phyloP scores from a whole-genome alignment of 1,139 yeast species.

The Saccharomyces hybrid region DNA sequence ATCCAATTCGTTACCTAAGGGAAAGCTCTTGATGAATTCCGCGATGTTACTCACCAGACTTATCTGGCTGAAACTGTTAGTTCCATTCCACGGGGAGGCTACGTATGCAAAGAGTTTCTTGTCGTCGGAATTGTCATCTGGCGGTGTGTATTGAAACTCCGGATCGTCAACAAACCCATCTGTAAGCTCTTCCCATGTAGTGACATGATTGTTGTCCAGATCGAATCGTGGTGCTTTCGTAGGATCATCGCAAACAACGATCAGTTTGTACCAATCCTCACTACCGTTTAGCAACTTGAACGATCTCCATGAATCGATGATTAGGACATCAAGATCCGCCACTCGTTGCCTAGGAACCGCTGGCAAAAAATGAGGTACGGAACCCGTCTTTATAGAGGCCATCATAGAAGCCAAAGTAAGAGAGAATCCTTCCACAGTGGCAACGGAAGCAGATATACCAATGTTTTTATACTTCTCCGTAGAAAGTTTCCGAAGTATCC shows the following conservation, averaged over 20 bases:
- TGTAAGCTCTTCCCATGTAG: constrained; percentile 28
- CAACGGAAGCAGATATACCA: constrained; percentile 28
- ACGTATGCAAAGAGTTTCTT: constrained; percentile 23
- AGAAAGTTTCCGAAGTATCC: constrained; percentile 5
- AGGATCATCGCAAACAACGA: constrained; percentile 29
- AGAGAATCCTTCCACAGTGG: constrained; percentile 27
- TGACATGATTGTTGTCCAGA: constrained; percentile 8
- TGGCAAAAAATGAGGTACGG: constrained; percentile 27
- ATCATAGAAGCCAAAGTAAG: constrained; percentile 30
- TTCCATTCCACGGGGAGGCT: constrained; percentile 16
- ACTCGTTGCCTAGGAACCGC: constrained; percentile 28
- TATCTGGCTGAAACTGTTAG: constrained; percentile 44
- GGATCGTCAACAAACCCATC: constrained; percentile 12
- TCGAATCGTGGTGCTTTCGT: constrained; percentile 4
- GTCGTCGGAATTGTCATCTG: constrained; percentile 34
- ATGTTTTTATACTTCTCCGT: constrained; percentile 17
- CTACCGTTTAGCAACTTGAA: constrained; percentile 20
- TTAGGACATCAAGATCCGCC: constrained; percentile 28
- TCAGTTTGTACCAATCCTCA: constrained; percentile 28
- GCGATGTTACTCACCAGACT: constrained; percentile 62
- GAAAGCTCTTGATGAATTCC: constrained; percentile 52
- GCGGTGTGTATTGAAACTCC: constrained; percentile 29
- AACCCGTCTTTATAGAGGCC: constrained; percentile 16
- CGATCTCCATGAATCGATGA: constrained; percentile 27
- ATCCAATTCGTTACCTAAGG: constrained; percentile 38